phyloP scores from a whole-genome alignment of 371 early-diverging fungal genomes.

The Apophysomyces trapeziformis region DNA sequence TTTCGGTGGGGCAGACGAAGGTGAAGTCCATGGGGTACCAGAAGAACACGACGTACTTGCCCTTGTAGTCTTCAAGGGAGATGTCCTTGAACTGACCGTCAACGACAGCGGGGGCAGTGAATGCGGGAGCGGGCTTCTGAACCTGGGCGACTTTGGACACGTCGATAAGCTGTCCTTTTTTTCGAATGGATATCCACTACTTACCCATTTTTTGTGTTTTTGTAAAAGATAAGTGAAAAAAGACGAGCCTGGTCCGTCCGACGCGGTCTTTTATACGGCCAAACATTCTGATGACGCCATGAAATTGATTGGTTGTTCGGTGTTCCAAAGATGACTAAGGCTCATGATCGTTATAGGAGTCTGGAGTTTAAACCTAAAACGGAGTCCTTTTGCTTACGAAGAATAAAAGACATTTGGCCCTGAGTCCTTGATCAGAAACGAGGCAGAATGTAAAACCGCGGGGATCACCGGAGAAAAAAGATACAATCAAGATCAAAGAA shows the following conservation, averaged over 20 bases:
- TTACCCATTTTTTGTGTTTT: constrained; percentile 30
- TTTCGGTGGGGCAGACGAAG: constrained; percentile 94
- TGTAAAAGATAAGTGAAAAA: constrained; percentile 9
- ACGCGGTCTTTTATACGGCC: constrained; percentile 19
- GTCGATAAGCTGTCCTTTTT: not conserved
- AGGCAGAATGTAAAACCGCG: too few species aligned
- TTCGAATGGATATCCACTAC: not conserved
- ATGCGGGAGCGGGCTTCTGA: constrained; percentile 70
- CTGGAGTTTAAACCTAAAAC: not conserved
- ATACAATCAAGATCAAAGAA: too few species aligned
- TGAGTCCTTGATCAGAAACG: too few species aligned
- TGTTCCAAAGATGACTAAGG: not conserved
- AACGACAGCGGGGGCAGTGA: constrained; percentile 76
- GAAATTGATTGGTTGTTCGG: constrained; percentile 18
- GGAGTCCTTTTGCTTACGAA: not conserved
- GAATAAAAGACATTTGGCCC: too few species aligned
- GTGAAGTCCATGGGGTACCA: constrained; percentile 63
- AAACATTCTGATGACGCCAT: constrained; percentile 7
- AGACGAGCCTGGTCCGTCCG: not conserved
- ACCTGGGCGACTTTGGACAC: constrained; percentile 22
- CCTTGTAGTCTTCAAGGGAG: constrained; percentile 88
- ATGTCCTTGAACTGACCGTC: constrained; percentile 82
- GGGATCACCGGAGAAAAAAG: too few species aligned
- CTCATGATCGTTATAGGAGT: not conserved
- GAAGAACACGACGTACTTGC: constrained; percentile 61